Conservation (phyloP, 768 basidiomycete genomes). For the Boletus rubropictus region DNA sequence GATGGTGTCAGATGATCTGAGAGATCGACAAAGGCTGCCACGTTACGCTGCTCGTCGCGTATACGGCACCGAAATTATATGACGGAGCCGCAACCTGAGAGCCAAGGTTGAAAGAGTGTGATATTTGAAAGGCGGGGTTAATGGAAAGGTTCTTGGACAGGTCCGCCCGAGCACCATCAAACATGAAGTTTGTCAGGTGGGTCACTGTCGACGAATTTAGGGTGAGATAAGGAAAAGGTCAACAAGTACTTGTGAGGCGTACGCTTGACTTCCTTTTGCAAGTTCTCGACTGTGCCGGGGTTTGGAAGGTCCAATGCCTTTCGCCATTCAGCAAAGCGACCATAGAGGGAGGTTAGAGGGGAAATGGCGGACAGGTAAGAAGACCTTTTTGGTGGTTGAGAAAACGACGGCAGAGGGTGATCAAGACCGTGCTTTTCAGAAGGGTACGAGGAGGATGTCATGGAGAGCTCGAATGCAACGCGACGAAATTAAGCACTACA, state of each 20-base stretch:
- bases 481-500: slow-evolving; percentile 23
- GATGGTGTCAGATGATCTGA: slow-evolving; percentile 16
- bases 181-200: slow-evolving; percentile 89
- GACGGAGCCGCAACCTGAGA: slow-evolving; percentile 78
- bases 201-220: slow-evolving; percentile 50
- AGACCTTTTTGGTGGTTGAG: slow-evolving; percentile 35
- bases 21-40: slow-evolving; percentile 4
- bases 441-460: slow-evolving; percentile 40
- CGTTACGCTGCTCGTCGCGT: slow-evolving; percentile 73
- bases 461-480: slow-evolving; percentile 23
- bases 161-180: slow-evolving; percentile 96
- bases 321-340: slow-evolving; percentile 77
- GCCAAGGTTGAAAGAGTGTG: slow-evolving; percentile 90
- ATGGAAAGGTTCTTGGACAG: slow-evolving; percentile 88
- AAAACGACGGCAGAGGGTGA: slow-evolving; percentile 33
- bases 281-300: slow-evolving; percentile 90
- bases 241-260: slow-evolving; percentile 20
- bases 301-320: slow-evolving; percentile 75
- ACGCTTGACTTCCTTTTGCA: slow-evolving; percentile 93
- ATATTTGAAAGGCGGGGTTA: slow-evolving; percentile 96
- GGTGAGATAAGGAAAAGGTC: background rate
- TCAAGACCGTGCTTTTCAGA: slow-evolving; percentile 39
- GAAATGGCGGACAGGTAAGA: slow-evolving; percentile 32
- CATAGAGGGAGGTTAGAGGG: slow-evolving; percentile 63
- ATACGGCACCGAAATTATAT: slow-evolving; percentile 94